Evolutionary conservation across 306 rosid species (phyloP).

Genomic region (Trifolium fragiferum): DNA sequence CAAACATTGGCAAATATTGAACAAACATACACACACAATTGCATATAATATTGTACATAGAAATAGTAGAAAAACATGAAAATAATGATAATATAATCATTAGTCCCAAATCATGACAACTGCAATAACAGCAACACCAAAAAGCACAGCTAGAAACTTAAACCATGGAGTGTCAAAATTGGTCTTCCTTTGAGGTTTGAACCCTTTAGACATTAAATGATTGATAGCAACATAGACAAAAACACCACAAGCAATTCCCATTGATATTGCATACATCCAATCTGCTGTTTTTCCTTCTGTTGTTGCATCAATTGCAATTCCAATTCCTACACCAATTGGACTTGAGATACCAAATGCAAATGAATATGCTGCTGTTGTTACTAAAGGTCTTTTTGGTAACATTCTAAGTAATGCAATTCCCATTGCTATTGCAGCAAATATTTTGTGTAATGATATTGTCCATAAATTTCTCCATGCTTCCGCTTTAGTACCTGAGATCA

Average conservation of each 20-base stretch:
- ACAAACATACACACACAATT: neutral
- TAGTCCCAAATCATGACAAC: constrained; percentile 83
- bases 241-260: constrained; percentile 82
- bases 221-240: constrained; percentile 80
- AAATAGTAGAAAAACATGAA: neutral
- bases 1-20: neutral
- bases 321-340: constrained; percentile 79
- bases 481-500: constrained; percentile 50
- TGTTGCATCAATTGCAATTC: constrained; percentile 76
- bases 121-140: constrained; percentile 69
- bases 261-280: constrained; percentile 76
- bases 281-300: constrained; percentile 68
- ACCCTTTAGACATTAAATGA: constrained; percentile 78
- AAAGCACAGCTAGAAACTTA: constrained; percentile 70
- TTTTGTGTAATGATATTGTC: constrained; percentile 84
- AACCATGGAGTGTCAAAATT: constrained; percentile 59
- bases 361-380: constrained; percentile 56
- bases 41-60: neutral
- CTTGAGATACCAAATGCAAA: constrained; percentile 76
- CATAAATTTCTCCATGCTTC: constrained; percentile 90
- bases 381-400: constrained; percentile 71
- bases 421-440: constrained; percentile 84
- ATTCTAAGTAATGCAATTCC: constrained; percentile 77
- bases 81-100: neutral
- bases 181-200: constrained; percentile 47